phyloP scores from a whole-genome alignment of 2,329 filamentous ascomycete species.

The Colletotrichum sp. region DNA sequence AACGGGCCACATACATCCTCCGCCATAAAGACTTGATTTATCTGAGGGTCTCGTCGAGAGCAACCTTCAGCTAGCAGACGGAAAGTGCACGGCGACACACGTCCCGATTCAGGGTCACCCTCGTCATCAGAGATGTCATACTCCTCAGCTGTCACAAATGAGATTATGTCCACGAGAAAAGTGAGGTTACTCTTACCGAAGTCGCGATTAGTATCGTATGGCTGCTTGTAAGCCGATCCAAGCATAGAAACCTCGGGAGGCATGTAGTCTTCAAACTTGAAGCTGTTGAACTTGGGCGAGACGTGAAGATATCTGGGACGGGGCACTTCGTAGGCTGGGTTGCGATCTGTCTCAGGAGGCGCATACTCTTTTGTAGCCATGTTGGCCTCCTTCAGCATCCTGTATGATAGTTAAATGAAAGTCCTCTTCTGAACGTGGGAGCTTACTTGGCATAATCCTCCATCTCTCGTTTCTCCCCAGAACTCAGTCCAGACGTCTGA shows the following conservation, averaged over 20 bases:
- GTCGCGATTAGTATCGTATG: not conserved
- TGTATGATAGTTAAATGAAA: not conserved
- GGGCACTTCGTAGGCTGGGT: constrained; percentile 9
- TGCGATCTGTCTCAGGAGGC: constrained; percentile 1
- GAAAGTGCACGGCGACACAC: constrained; percentile 48
- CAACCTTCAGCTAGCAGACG: constrained; percentile 39
- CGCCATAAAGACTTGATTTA: constrained; percentile 17
- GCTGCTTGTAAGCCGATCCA: not conserved
- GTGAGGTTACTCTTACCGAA: not conserved
- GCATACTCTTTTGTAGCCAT: constrained; percentile 2
- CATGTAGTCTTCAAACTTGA: constrained; percentile 9
- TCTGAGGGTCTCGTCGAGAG: constrained; percentile 31
- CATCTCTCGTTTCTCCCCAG: not conserved
- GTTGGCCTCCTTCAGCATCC: constrained; percentile 12
- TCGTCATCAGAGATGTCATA: constrained; percentile 45
- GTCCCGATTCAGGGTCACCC: constrained; percentile 36
- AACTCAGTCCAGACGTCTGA: not conserved
- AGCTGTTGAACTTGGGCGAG: constrained; percentile 1
- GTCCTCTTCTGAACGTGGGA: not conserved
- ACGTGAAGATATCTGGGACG: constrained; percentile 22
- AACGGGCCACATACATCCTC: constrained; percentile 22
- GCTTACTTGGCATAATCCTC: not conserved
- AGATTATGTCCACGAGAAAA: not conserved
- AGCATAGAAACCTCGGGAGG: not conserved
- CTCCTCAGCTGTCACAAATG: not conserved